phyloP scores from a whole-genome alignment of 306 rosid species.

The Lathyrus aphaca region DNA sequence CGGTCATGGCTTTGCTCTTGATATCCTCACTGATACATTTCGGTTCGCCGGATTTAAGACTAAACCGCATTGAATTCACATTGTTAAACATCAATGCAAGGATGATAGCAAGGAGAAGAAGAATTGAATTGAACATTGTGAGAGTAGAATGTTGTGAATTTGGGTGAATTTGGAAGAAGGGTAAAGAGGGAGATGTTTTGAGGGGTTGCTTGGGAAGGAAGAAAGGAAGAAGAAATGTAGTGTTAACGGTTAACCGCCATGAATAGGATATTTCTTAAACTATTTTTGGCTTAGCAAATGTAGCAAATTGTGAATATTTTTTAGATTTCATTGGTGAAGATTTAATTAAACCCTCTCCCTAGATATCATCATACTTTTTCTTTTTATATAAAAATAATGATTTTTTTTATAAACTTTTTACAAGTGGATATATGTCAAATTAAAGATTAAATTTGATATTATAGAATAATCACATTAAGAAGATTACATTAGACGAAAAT shows the following conservation, averaged over 20 bases:
- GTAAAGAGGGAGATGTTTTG: not conserved
- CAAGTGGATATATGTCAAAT: no score
- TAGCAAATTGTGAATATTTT: no score
- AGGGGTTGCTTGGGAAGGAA: slow-evolving; percentile 22
- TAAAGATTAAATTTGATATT: no score
- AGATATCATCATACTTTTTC: no score
- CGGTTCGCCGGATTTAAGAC: slow-evolving; percentile 55
- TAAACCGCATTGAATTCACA: slow-evolving; percentile 59
- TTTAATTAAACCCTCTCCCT: no score
- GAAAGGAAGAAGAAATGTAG: slow-evolving; percentile 9
- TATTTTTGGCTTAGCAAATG: no score
- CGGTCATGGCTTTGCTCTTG: slow-evolving; percentile 56
- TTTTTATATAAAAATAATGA: no score
- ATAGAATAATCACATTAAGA: no score
- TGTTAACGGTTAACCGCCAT: slow-evolving; percentile 10
- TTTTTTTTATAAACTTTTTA: no score
- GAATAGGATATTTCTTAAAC: not conserved
- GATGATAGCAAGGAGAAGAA: slow-evolving; percentile 27
- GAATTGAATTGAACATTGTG: slow-evolving; percentile 42
- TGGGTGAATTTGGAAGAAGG: slow-evolving; percentile 1
- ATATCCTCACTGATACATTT: slow-evolving; percentile 79
- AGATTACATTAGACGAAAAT: no score
- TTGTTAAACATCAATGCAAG: slow-evolving; percentile 38
- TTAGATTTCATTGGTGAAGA: no score
- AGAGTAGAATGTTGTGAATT: not conserved